Evolutionary conservation across 331 rosid genomes (phyloP).

Genomic region (Cydonia oblonga): DNA sequence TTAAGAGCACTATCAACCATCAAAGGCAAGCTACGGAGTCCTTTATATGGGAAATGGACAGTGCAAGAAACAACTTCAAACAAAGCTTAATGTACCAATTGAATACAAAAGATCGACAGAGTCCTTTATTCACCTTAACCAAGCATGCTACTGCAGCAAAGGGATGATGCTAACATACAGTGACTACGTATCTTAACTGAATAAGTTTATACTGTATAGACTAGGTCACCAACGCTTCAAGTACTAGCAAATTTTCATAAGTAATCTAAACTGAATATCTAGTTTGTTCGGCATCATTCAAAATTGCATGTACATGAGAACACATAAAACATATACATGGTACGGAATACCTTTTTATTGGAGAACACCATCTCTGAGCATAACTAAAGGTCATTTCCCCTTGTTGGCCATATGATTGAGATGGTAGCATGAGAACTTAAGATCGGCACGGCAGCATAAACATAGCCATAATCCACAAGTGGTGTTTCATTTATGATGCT

Average conservation of each 20-base stretch:
- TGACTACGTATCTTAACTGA: background rate
- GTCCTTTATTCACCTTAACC: background rate
- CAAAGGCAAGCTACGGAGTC: background rate
- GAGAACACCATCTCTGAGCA: background rate
- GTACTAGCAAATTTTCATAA: background rate
- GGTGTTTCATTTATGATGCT: background rate
- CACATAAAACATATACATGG: background rate
- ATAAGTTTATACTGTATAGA: background rate
- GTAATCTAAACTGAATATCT: background rate
- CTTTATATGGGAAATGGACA: background rate
- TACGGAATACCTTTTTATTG: background rate
- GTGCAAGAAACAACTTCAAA: background rate
- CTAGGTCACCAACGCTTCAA: background rate
- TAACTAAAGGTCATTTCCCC: background rate
- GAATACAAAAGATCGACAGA: background rate
- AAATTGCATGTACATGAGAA: background rate
- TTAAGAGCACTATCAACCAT: background rate
- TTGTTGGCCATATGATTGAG: background rate
- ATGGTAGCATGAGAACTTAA: background rate
- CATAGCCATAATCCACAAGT: background rate
- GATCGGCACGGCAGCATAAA: background rate
- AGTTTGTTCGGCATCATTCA: background rate
- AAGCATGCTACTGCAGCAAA: background rate
- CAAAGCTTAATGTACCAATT: background rate
- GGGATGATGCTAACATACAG: background rate